A percentile compares a stretch with the other conserved stretches of the same genome.
phyloP scores from a whole-genome alignment of 2,329 filamentous ascomycete species.

The Aspergillus novofumigatus region DNA sequence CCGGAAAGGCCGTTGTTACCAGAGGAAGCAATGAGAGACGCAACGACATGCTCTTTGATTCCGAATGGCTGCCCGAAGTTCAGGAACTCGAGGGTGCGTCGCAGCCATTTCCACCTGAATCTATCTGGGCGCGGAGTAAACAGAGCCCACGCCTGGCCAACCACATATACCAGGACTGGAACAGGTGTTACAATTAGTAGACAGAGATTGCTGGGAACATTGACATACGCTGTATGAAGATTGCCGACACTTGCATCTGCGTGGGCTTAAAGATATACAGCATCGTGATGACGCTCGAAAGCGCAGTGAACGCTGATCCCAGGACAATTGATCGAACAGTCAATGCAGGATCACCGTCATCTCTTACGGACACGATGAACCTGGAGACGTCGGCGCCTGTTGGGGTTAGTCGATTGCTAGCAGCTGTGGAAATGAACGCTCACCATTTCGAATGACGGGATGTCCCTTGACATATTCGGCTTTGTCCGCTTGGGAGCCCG shows the following conservation, averaged over 20 bases:
- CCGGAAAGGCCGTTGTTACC: conserved; percentile 17
- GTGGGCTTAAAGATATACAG: conserved; percentile 19
- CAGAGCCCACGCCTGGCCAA: conserved; percentile 15
- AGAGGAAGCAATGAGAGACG: conserved; percentile 17
- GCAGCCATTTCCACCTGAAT: conserved; percentile 14
- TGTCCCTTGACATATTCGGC: conserved; percentile 16
- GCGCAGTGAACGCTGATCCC: conserved; percentile 16
- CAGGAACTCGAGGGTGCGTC: conserved; percentile 13
- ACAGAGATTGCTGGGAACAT: background rate
- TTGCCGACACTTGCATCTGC: conserved; percentile 14
- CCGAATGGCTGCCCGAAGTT: conserved; percentile 19
- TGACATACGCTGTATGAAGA: conserved; percentile 17
- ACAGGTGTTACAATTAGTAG: background rate
- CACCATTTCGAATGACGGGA: conserved; percentile 18
- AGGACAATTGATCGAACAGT: conserved; percentile 19
- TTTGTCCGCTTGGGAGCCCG: background rate
- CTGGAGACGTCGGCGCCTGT: conserved; percentile 18
- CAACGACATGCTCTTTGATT: conserved; percentile 16
- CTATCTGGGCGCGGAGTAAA: conserved; percentile 13
- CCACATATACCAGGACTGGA: conserved; percentile 15
- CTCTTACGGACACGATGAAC: conserved; percentile 15
- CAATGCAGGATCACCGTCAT: conserved; percentile 18
- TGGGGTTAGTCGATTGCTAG: background rate
- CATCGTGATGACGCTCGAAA: conserved; percentile 23
- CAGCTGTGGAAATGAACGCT: background rate